Evolutionary conservation across 495 filamentous ascomycete genomes (phyloP).

Genomic region (Darksidea phi): DNA sequence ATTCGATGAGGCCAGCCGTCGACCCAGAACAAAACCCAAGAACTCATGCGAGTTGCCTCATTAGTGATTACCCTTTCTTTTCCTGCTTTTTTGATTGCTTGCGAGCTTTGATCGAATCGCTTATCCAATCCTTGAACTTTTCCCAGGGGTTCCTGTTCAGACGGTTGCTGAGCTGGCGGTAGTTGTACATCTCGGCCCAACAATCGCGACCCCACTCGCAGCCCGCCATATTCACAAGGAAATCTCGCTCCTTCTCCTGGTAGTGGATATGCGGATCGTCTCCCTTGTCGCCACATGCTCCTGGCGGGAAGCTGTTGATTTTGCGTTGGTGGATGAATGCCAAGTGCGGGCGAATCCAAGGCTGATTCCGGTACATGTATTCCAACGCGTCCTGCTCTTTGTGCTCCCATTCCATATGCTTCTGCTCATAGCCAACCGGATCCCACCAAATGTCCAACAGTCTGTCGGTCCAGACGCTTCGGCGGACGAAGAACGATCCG

Average conservation of each 20-base stretch:
- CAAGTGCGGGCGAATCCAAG: conserved; percentile 86
- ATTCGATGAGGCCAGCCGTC: background rate
- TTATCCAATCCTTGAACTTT: conserved; percentile 51
- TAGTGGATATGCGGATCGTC: conserved; percentile 81
- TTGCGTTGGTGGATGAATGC: conserved; percentile 88
- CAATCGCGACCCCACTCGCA: conserved; percentile 97
- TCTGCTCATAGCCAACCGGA: conserved; percentile 95
- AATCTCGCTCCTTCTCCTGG: conserved; percentile 77
- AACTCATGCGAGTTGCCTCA: conserved; percentile 13
- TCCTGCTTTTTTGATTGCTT: conserved; percentile 26
- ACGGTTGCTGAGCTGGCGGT: conserved; percentile 80
- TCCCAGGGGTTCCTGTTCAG: conserved; percentile 82
- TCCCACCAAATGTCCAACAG: conserved; percentile 98
- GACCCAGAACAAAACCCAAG: background rate
- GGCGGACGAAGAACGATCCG: conserved; percentile 87
- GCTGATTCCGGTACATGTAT: conserved; percentile 85
- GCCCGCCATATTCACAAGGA: conserved; percentile 98
- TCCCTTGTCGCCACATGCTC: conserved; percentile 79
- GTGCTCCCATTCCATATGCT: conserved; percentile 99
- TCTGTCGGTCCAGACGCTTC: conserved; percentile 85
- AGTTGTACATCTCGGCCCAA: conserved; percentile 96
- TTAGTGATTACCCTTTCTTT: conserved; percentile 30
- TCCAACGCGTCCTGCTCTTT: conserved; percentile 96
- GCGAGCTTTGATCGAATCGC: conserved; percentile 34
- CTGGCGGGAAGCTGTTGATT: conserved; percentile 90